Percentiles rank a stretch among this genome's conserved stretches.
These are phyloP conservation scores for Nicotiana undulata DNA, from an alignment of 257 asterid genomes.

Conservation along the genomic window DNA sequence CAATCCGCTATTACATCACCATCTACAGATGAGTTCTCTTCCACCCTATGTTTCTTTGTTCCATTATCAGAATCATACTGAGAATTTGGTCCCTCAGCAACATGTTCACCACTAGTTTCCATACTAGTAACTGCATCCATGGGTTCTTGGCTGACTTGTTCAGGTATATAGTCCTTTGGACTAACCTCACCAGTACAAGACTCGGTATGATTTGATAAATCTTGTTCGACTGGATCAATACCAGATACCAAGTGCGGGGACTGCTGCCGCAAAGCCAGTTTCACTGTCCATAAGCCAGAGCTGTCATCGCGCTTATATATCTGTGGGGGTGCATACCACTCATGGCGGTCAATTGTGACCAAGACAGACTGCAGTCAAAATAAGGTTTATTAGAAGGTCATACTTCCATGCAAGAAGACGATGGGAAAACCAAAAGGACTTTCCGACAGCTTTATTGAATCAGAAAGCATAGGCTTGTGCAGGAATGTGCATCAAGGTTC, in stretches of 20 bases:
- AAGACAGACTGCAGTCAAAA: conserved; percentile 76
- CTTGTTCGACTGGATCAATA: conserved; percentile 28
- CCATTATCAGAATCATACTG: conserved; percentile 72
- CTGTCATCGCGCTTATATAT: conserved; percentile 77
- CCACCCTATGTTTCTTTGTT: conserved; percentile 64
- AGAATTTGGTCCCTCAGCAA: conserved; percentile 43
- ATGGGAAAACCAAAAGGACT: not conserved
- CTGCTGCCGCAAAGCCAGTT: conserved; percentile 58
- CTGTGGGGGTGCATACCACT: conserved; percentile 97
- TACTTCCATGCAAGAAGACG: not conserved
- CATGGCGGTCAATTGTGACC: conserved; percentile 93
- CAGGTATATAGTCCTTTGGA: conserved; percentile 59
- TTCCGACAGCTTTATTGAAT: not conserved
- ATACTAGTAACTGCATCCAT: conserved; percentile 61
- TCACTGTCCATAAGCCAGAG: conserved; percentile 78
- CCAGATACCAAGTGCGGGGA: conserved; percentile 35
- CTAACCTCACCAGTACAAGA: conserved; percentile 42
- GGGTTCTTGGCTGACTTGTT: conserved; percentile 46
- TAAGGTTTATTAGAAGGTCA: conserved; percentile 8
- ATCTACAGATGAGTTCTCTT: conserved; percentile 58
- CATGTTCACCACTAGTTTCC: conserved; percentile 73
- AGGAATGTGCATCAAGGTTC: conserved; percentile 1
- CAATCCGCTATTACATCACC: conserved; percentile 48
- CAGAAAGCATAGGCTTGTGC: not conserved
- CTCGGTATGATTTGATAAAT: conserved; percentile 25